A percentile compares a stretch with the other conserved stretches of the same genome.
phyloP scores from a whole-genome alignment of 768 basidiomycete genomes.

The Russula emetica region DNA sequence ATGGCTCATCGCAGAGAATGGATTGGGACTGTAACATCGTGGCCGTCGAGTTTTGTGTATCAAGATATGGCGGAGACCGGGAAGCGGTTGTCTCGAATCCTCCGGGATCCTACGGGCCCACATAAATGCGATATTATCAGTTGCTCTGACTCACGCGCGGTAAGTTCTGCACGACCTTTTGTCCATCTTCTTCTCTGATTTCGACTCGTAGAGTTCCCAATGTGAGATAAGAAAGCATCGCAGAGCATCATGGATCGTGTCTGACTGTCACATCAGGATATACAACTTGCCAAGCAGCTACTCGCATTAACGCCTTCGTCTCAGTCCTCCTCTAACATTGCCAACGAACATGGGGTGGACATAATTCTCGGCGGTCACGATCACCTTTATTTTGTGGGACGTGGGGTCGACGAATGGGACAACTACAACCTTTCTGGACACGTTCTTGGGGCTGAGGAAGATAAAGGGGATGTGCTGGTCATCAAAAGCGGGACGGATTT shows the following conservation, averaged over 20 bases:
- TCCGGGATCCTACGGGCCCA: conserved; percentile 67
- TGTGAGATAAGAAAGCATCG: conserved; percentile 25
- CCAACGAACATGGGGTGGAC: conserved; percentile 69
- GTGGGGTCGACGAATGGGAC: conserved; percentile 64
- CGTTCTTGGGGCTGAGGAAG: conserved; percentile 66
- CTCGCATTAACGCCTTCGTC: conserved; percentile 54
- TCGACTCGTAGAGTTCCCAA: conserved; percentile 33
- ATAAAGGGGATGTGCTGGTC: conserved; percentile 64
- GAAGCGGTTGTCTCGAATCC: conserved; percentile 60
- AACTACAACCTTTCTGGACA: conserved; percentile 50
- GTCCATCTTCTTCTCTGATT: not conserved
- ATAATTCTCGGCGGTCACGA: conserved; percentile 87
- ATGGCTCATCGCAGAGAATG: conserved; percentile 56
- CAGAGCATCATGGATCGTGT: not conserved
- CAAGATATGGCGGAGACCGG: conserved; percentile 71
- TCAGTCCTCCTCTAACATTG: conserved; percentile 43
- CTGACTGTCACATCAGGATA: conserved; percentile 47
- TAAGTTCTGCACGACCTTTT: conserved; percentile 31
- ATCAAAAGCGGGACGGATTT: conserved; percentile 91
- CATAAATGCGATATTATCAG: conserved; percentile 74
- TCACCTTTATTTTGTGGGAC: conserved; percentile 72
- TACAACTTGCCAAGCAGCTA: conserved; percentile 62
- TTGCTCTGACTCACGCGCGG: conserved; percentile 84
- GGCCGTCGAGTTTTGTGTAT: conserved; percentile 78
- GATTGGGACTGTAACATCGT: conserved; percentile 83